Base-by-base conservation (phyloP, 306 rosid genomes). In the Benincasa hispida region DNA sequence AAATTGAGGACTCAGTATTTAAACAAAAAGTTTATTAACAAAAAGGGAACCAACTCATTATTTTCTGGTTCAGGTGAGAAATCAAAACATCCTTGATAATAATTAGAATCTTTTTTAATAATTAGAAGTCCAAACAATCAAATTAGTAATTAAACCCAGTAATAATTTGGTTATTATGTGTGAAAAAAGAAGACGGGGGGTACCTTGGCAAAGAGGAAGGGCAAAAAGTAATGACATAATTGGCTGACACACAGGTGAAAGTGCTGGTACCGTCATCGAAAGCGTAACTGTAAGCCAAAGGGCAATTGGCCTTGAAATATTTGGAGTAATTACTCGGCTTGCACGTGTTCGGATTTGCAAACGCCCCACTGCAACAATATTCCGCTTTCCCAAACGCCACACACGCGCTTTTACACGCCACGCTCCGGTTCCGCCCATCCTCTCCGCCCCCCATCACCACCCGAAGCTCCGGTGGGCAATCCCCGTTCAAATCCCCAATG, bases 391-490 rank as follows among this genome's bases (percentile, higher is more conserved):
- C 75, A 27, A 75, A 75, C 54, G 66, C 78, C 35, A 19, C 66
- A 37, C 78, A 75, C 19, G 54, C 78, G 41, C 78, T 75, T 19
- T 34, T 75, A 35, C 78, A 75, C 8, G 67, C 78, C 37, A 55
- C 67, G 67, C 53, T 25, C 39, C 47, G 39, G 10, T 60, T 62
- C 70, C 47, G 0, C 1, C 24, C 45, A 17, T 35, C 41, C 41
- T 37, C 41, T 37, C 41, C 41, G 1, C 41, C 41, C 0, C 15
- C 17, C 22, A 6, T 77, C 77, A 6, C 57, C 54, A 50, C 74
- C 24, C 70, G 88, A 11, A 93, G 83, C 80, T 93, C 94, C 67
- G 84, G 8, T 5, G 98, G 98, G 21, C 98, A 93, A 4, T 76
- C 84, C 0, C 72, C 58, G 85, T 93, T 93, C 78, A 93, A 32